Percentiles rank a stretch among this genome's conserved stretches.
Conservation (phyloP, 148 eudicot species). For the Chenopodium album region DNA sequence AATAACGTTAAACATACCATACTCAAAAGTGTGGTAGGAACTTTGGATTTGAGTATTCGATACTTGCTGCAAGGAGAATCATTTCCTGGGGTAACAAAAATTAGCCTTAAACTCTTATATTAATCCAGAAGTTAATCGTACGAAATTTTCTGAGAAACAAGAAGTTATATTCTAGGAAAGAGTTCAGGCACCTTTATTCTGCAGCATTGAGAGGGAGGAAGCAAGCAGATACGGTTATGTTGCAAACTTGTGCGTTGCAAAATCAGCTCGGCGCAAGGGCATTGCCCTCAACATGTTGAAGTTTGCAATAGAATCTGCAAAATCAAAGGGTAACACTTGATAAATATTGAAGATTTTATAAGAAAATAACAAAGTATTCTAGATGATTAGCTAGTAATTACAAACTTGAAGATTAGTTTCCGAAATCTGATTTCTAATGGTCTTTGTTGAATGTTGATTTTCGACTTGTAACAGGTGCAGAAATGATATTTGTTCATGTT, state of each 20-base stretch:
- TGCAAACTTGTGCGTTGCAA: constrained; percentile 71
- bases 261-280: constrained; percentile 71
- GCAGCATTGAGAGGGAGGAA: constrained; percentile 33
- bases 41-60: constrained; percentile 68
- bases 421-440: not conserved
- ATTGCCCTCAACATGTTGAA: constrained; percentile 74
- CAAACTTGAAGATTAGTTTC: not conserved
- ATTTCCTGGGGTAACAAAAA: constrained; percentile 71
- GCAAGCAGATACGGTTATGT: constrained; percentile 55
- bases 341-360: not conserved
- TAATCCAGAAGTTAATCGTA: not conserved
- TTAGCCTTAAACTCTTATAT: not conserved
- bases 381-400: not conserved
- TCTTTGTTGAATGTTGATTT: not conserved
- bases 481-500: constrained; percentile 69
- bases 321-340: constrained; percentile 41
- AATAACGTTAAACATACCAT: constrained; percentile 39
- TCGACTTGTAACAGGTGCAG: constrained; percentile 48
- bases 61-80: constrained; percentile 62
- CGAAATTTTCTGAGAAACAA: not conserved
- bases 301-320: constrained; percentile 61
- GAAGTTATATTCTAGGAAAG: constrained; percentile 39
- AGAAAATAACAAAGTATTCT: too few relatives aligned
- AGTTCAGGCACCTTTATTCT: constrained; percentile 43
- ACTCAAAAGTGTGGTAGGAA: constrained; percentile 75